These are phyloP conservation scores for Fusarium anthophilum DNA, from an alignment of 2,329 filamentous ascomycete genomes.

Conservation along the genomic window DNA sequence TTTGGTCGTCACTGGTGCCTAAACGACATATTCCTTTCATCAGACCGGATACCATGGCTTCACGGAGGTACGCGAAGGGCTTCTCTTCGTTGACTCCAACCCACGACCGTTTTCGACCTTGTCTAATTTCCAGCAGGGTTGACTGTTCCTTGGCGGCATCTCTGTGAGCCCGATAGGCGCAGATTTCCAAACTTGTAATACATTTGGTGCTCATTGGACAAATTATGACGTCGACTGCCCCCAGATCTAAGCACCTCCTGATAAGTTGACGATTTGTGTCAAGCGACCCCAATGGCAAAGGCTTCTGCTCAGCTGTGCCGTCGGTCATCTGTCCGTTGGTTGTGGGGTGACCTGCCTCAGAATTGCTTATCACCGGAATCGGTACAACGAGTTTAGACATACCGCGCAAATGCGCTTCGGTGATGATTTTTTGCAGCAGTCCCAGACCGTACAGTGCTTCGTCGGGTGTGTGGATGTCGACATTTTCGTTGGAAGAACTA, in stretches of 20 bases:
- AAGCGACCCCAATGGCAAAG: slow-evolving; percentile 40
- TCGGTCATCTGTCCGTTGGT: slow-evolving; percentile 49
- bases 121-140: slow-evolving; percentile 75
- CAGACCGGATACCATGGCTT: slow-evolving; percentile 91
- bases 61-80: slow-evolving; percentile 87
- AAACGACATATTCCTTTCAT: slow-evolving; percentile 89
- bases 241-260: slow-evolving; percentile 81
- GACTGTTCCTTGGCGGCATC: slow-evolving; percentile 78
- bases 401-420: slow-evolving; percentile 65
- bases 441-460: slow-evolving; percentile 65
- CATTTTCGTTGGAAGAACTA: slow-evolving; percentile 46
- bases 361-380: slow-evolving; percentile 61
- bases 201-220: slow-evolving; percentile 80
- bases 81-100: slow-evolving; percentile 86
- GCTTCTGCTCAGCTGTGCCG: slow-evolving; percentile 50
- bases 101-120: slow-evolving; percentile 88
- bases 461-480: slow-evolving; percentile 54
- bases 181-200: slow-evolving; percentile 79
- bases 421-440: slow-evolving; percentile 65
- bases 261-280: slow-evolving; percentile 57
- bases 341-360: slow-evolving; percentile 42
- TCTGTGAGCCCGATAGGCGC: slow-evolving; percentile 84
- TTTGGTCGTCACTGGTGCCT: slow-evolving; percentile 68
- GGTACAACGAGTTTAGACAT: slow-evolving; percentile 66
- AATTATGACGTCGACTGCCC: slow-evolving; percentile 85